Conservation (phyloP, 331 rosid species). For the Pyracantha coccinea region DNA sequence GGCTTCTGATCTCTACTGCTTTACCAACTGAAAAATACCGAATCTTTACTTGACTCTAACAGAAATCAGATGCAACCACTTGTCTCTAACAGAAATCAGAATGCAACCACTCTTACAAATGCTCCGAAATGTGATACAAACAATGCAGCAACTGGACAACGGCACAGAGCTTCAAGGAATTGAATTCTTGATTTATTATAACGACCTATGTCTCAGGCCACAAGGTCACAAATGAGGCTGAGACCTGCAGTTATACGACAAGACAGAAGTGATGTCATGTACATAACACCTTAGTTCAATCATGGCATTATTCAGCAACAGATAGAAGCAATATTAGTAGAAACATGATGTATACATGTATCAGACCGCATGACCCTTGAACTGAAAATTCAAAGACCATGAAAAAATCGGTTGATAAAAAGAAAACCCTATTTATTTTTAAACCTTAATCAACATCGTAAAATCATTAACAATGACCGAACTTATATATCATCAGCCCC, state of each 20-base stretch:
- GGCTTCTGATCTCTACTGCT: constrained; percentile 56
- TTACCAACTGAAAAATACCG: constrained; percentile 35
- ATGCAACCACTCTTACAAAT: constrained; percentile 42
- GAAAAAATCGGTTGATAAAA: neutral
- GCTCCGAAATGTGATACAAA: constrained; percentile 40
- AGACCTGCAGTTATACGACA: constrained; percentile 53
- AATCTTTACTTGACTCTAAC: constrained; percentile 53
- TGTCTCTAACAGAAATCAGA: constrained; percentile 25
- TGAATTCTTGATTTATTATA: constrained; percentile 25
- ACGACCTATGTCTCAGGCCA: constrained; percentile 31
- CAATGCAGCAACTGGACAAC: constrained; percentile 30
- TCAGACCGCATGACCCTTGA: neutral
- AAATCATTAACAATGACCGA: neutral
- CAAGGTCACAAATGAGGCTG: constrained; percentile 43
- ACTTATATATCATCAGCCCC: neutral
- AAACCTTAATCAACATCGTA: neutral
- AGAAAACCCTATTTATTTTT: too few species aligned
- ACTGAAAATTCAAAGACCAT: neutral
- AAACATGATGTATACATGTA: neutral
- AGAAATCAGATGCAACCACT: constrained; percentile 44
- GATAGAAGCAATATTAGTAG: neutral
- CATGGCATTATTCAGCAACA: neutral
- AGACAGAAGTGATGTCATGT: constrained; percentile 20
- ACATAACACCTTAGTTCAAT: constrained; percentile 12
- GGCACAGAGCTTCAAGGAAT: constrained; percentile 24